Evolutionary conservation across 2,329 filamentous ascomycete genomes (phyloP).

Genomic region (Myriosclerotinia scirpicola): DNA sequence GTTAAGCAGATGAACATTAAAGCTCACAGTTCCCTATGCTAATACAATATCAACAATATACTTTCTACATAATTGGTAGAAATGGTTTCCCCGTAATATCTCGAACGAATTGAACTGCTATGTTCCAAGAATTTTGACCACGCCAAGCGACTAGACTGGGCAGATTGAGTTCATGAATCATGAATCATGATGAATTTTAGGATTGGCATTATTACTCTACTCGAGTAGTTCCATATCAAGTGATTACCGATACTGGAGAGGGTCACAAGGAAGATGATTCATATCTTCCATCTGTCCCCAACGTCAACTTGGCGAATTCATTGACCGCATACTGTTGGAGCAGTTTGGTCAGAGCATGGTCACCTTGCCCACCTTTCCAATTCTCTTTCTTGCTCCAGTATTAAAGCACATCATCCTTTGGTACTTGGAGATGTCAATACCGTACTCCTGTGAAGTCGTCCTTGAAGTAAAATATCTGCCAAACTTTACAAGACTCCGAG

Average conservation of each 20-base stretch:
- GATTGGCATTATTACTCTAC: too few relatives aligned
- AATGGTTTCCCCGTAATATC: too few relatives aligned
- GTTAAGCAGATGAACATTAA: too few relatives aligned
- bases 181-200: too few relatives aligned
- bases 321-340: slow-evolving; percentile 34
- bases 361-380: slow-evolving; percentile 26
- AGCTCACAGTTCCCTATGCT: too few relatives aligned
- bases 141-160: too few relatives aligned
- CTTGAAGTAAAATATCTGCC: neutral
- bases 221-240: neutral
- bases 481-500: neutral
- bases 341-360: slow-evolving; percentile 34
- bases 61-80: too few relatives aligned
- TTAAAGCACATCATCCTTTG: slow-evolving; percentile 31
- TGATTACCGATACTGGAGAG: neutral
- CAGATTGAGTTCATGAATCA: too few relatives aligned
- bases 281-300: slow-evolving; percentile 29
- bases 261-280: neutral
- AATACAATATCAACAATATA: too few relatives aligned
- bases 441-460: neutral
- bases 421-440: slow-evolving; percentile 29
- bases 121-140: too few relatives aligned
- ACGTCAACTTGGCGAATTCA: slow-evolving; percentile 34
- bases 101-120: too few relatives aligned
- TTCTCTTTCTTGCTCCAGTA: slow-evolving; percentile 32